These are phyloP conservation scores for Lipomyces lipofer DNA, from an alignment of 805 yeast genomes.

Conservation along the genomic window DNA sequence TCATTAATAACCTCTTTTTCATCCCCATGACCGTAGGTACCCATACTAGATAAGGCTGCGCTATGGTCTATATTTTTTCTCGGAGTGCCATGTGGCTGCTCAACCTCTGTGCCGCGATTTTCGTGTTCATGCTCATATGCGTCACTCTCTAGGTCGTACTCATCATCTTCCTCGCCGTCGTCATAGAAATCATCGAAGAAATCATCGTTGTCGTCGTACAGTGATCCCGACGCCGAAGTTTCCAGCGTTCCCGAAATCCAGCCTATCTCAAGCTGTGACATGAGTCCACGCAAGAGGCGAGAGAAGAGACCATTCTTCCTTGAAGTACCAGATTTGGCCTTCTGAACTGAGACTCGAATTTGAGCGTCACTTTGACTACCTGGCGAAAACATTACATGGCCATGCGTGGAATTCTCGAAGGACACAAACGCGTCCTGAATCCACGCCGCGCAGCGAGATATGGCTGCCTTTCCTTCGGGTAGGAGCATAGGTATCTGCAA, in stretches of 20 bases:
- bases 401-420: too few species aligned
- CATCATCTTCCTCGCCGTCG: constrained; percentile 8
- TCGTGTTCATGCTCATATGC: too few species aligned
- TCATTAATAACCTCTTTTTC: too few species aligned
- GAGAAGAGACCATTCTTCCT: background rate
- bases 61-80: too few species aligned
- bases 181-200: constrained; percentile 15
- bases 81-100: too few species aligned
- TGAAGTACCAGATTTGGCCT: background rate
- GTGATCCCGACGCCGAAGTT: too few species aligned
- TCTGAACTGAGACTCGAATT: background rate
- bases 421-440: constrained; percentile 28
- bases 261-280: constrained; percentile 13
- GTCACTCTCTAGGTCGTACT: background rate
- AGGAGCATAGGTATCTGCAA: constrained; percentile 33
- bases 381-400: too few species aligned
- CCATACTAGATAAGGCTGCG: too few species aligned
- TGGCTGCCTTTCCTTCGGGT: constrained; percentile 35
- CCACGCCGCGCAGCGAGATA: constrained; percentile 35
- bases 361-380: too few species aligned
- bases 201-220: constrained; percentile 17
- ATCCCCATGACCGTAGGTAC: too few species aligned
- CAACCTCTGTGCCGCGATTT: too few species aligned
- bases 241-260: constrained; percentile 8
- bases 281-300: constrained; percentile 5